Base-by-base conservation (phyloP, 2,329 filamentous ascomycete species). In the Phialemoniopsis sp. region DNA sequence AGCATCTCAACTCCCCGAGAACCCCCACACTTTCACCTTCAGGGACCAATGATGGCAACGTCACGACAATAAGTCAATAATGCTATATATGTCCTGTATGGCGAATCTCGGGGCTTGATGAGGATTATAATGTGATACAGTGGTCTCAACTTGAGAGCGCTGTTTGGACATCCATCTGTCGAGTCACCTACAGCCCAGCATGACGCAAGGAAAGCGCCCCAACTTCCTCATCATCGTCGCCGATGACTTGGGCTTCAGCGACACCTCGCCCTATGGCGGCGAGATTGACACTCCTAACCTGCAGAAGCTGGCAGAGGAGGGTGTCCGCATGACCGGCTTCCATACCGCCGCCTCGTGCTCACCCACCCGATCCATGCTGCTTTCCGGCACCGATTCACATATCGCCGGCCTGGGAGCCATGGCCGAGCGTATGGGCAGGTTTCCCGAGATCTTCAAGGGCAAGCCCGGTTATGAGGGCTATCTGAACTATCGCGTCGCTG, bases 401-500 rank as follows among this genome's bases (percentile, higher is more conserved):
- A 42, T 46, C 29, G 39, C 21, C 21, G 21, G 21, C 21, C 21
- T 26, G 6, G 21, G 21, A 6, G 21, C 21, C 28, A 37, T 37
- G 35, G 35, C 28, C 10, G 35, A 37, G 35, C 35, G 35, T 28
- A 37, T 37, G 35, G 13, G n/a, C 9, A 10, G 12, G 26, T 37
- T 30, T 17, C 35, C 35, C 26, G 28, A 37, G 15, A 31, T 37
- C 14, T 37, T 37, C 35, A 13, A 30, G 7, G 39, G 70, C 6
- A 70, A 71, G 59, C 78, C 77, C 0, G 78, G 78, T 0, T 80
- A 82, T 41, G 79, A 82, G 52, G 78, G 79, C 1, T 82, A 82
- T 48, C 61, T 83, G 30, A 82, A 82, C 41, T 70, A 76, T 45
- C 63, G 68, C 2, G 78, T 83, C 3, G 78, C 65, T 2, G 69